These are phyloP conservation scores for Mycena sanguinolenta DNA, from an alignment of 768 basidiomycete species.

Conservation along the genomic window DNA sequence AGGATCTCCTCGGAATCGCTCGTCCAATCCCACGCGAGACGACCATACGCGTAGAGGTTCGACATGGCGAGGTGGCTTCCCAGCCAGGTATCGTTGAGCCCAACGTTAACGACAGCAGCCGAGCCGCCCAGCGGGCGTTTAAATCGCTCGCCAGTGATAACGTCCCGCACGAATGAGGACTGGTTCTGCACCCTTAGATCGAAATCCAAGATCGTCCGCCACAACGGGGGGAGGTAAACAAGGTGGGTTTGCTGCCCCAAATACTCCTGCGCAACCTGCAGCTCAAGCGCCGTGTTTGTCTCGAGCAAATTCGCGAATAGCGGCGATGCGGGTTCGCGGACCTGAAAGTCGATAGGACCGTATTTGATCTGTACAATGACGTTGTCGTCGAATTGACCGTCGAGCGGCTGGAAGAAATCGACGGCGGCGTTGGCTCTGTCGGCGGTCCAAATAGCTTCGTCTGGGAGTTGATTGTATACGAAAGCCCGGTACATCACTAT, in stretches of 20 bases:
- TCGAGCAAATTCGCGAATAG: conserved; percentile 34
- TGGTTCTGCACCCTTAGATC: conserved; percentile 36
- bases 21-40: conserved; percentile 35
- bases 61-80: conserved; percentile 38
- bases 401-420: conserved; percentile 34
- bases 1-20: conserved; percentile 33
- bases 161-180: conserved; percentile 30
- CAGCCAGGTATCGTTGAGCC: conserved; percentile 34
- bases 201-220: conserved; percentile 36
- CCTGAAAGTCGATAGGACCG: conserved; percentile 37
- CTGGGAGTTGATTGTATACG: conserved; percentile 34
- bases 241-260: conserved; percentile 34
- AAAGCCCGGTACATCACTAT: conserved; percentile 37
- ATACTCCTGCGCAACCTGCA: conserved; percentile 37
- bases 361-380: conserved; percentile 37
- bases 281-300: conserved; percentile 34
- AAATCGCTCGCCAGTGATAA: conserved; percentile 35
- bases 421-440: conserved; percentile 36
- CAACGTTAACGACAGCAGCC: conserved; percentile 36
- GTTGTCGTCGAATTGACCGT: conserved; percentile 36
- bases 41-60: conserved; percentile 37
- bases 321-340: conserved; percentile 36
- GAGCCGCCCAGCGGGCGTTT: conserved; percentile 33
- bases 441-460: conserved; percentile 32
- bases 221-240: conserved; percentile 36